phyloP scores from a whole-genome alignment of 2,329 filamentous ascomycete species.

The Canariomyces notabilis region DNA sequence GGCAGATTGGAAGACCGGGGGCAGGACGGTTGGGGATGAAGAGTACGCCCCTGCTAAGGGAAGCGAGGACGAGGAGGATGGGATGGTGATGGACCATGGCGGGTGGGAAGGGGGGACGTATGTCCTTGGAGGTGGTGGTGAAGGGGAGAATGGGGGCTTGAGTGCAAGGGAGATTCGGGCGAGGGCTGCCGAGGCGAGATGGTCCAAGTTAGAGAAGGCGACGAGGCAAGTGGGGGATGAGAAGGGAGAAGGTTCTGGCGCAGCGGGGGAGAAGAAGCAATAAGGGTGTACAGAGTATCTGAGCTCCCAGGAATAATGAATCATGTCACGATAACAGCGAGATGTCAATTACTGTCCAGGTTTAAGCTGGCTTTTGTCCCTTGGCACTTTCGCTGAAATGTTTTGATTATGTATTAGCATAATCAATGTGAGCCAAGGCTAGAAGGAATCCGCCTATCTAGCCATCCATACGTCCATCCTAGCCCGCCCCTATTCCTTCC shows the following conservation, averaged over 20 bases:
- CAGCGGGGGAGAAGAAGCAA: slow-evolving; percentile 1
- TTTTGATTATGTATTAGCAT: no score
- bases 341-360: no score
- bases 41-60: slow-evolving; percentile 16
- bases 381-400: no score
- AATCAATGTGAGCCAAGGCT: neutral
- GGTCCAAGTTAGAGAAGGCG: slow-evolving; percentile 14
- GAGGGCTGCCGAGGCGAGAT: slow-evolving; percentile 23
- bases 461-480: neutral
- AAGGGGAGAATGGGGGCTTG: slow-evolving; percentile 11
- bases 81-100: slow-evolving; percentile 22
- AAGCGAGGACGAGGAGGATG: slow-evolving; percentile 15
- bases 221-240: slow-evolving; percentile 4
- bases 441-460: neutral
- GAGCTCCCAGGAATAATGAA: no score
- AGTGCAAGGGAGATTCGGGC: slow-evolving; percentile 23
- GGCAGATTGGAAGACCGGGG: slow-evolving; percentile 72
- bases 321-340: no score
- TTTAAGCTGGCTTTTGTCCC: no score
- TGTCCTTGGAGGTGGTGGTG: slow-evolving; percentile 20
- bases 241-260: neutral
- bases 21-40: slow-evolving; percentile 56
- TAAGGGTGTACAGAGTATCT: no score
- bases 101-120: slow-evolving; percentile 25
- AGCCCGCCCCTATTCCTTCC: neutral